Percentiles rank a stretch among this genome's conserved stretches.
Conservation (phyloP, 2,329 filamentous ascomycete species). For the Nothophaeocryptopus gaeumannii region DNA sequence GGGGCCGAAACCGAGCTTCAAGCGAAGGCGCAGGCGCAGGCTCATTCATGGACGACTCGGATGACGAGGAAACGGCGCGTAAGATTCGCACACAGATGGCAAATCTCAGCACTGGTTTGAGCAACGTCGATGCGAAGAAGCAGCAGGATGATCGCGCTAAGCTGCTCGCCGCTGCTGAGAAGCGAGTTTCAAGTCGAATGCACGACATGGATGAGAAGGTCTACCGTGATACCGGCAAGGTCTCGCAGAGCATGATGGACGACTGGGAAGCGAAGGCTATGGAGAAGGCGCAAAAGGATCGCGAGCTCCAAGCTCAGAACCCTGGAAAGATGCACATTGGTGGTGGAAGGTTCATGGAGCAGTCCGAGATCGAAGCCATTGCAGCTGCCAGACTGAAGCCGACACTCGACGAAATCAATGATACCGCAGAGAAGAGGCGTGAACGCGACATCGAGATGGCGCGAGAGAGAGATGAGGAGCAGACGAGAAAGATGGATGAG, state of each 20-base stretch:
- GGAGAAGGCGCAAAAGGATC: conserved; percentile 64
- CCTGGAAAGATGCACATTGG: conserved; percentile 67
- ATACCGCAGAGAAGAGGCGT: conserved; percentile 69
- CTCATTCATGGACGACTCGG: conserved; percentile 46
- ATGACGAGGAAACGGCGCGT: conserved; percentile 67
- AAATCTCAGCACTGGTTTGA: conserved; percentile 65
- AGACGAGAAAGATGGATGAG: conserved; percentile 57
- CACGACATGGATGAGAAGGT: conserved; percentile 79
- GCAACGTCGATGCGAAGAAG: conserved; percentile 70
- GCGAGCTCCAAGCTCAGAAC: conserved; percentile 58
- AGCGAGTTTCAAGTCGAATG: conserved; percentile 78
- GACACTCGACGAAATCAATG: conserved; percentile 78
- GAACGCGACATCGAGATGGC: conserved; percentile 63
- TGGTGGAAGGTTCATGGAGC: conserved; percentile 75
- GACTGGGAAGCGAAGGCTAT: conserved; percentile 79
- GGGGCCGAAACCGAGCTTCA: conserved; percentile 60
- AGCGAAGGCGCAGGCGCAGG: conserved; percentile 55
- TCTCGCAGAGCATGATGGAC: conserved; percentile 64
- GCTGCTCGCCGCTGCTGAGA: conserved; percentile 74
- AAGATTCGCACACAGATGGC: conserved; percentile 78
- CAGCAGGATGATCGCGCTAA: conserved; percentile 70
- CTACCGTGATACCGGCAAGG: conserved; percentile 71
- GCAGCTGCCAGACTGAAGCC: conserved; percentile 76
- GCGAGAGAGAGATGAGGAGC: conserved; percentile 63
- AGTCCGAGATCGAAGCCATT: conserved; percentile 74